Conservation (phyloP, 148 eudicot species). For the Beta vulgaris region DNA sequence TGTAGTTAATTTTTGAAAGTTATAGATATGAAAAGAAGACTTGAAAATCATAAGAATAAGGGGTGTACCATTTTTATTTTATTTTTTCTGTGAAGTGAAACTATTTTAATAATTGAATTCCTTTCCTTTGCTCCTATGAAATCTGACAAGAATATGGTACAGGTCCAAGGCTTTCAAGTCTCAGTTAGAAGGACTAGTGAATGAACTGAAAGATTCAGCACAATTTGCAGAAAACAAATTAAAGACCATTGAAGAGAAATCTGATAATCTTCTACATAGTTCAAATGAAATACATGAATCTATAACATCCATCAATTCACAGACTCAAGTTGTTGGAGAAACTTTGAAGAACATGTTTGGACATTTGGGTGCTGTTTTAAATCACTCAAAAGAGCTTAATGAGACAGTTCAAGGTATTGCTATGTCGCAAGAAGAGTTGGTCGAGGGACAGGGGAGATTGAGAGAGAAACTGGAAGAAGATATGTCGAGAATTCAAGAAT, state of each 20-base stretch:
- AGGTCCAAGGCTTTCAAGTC: constrained; percentile 66
- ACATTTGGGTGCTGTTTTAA: constrained; percentile 37
- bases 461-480: constrained; percentile 56
- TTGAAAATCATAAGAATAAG: too few relatives aligned
- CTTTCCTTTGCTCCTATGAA: not conserved
- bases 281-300: constrained; percentile 50
- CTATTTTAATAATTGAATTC: too few relatives aligned
- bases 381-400: constrained; percentile 44
- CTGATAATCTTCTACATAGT: constrained; percentile 42
- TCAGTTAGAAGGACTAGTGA: constrained; percentile 71
- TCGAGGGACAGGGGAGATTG: constrained; percentile 51
- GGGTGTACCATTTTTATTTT: not conserved
- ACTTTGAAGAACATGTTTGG: constrained; percentile 46
- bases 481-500: constrained; percentile 46
- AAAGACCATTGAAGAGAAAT: constrained; percentile 47
- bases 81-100: too few relatives aligned
- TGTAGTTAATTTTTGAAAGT: too few relatives aligned
- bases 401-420: constrained; percentile 54
- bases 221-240: constrained; percentile 59
- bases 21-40: too few relatives aligned
- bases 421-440: constrained; percentile 54
- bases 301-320: constrained; percentile 43
- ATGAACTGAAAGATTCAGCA: constrained; percentile 62
- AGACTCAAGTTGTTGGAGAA: constrained; percentile 45
- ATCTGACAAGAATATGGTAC: constrained; percentile 7